Evolutionary conservation across 768 basidiomycete species (phyloP).

Genomic region (Pleurotus djamor): DNA sequence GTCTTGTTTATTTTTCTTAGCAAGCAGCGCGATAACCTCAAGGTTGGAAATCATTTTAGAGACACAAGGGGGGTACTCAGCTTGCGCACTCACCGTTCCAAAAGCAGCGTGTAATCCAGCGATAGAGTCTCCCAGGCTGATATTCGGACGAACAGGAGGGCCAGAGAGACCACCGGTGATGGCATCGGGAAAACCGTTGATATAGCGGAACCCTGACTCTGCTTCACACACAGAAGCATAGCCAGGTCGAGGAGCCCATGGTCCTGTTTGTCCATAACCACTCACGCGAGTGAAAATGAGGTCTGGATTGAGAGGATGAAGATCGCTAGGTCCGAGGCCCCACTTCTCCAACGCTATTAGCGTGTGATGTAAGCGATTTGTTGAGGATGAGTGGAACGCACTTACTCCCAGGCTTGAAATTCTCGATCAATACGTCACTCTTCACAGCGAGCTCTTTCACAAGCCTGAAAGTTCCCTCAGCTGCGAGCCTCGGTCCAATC

Average conservation of each 20-base stretch:
- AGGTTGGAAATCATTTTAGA: background rate
- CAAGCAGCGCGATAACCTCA: constrained; percentile 60
- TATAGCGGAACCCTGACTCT: constrained; percentile 71
- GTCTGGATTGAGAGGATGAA: constrained; percentile 76
- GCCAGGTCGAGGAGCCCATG: constrained; percentile 68
- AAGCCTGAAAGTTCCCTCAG: constrained; percentile 33
- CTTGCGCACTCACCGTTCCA: constrained; percentile 48
- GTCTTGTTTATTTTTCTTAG: constrained; percentile 35
- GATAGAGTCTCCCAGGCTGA: constrained; percentile 70
- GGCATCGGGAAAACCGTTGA: constrained; percentile 63
- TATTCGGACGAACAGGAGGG: constrained; percentile 68
- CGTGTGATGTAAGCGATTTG: background rate
- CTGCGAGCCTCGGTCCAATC: background rate
- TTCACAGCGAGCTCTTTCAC: constrained; percentile 59
- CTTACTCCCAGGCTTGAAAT: constrained; percentile 76
- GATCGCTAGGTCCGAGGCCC: constrained; percentile 54
- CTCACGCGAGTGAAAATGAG: constrained; percentile 89
- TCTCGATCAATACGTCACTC: constrained; percentile 68
- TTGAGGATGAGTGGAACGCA: background rate
- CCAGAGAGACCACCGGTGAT: constrained; percentile 52
- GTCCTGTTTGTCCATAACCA: constrained; percentile 75
- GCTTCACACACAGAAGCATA: constrained; percentile 78
- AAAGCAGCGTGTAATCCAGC: constrained; percentile 74
- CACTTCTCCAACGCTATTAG: constrained; percentile 65
- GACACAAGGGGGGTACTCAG: background rate